Evolutionary conservation across 768 basidiomycete species (phyloP).

Genomic region (Filobasidium floriforme): DNA sequence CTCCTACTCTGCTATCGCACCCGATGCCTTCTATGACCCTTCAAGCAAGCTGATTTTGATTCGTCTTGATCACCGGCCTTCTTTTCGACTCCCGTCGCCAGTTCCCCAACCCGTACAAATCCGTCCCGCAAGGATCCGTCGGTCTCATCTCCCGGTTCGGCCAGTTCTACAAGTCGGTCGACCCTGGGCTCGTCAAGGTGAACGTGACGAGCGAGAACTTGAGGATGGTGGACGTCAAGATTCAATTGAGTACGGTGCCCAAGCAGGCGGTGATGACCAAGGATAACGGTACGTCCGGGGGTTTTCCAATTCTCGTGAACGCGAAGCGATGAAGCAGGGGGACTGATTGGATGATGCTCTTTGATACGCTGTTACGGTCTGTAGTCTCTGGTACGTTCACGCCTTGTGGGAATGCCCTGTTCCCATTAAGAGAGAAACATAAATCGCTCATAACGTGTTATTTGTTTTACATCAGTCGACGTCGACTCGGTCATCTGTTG

Average conservation of each 20-base stretch:
- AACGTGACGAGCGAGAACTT: conserved; percentile 90
- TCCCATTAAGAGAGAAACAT: neutral
- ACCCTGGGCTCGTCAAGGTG: conserved; percentile 82
- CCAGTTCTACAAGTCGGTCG: conserved; percentile 90
- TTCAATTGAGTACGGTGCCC: conserved; percentile 63
- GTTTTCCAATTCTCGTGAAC: neutral
- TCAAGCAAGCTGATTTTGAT: no score
- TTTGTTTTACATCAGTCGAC: conserved; percentile 23
- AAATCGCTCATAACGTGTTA: neutral
- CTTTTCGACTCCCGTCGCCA: neutral
- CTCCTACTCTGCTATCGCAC: conserved; percentile 44
- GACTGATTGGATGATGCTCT: neutral
- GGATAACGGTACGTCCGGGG: conserved; percentile 62
- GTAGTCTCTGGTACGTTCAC: conserved; percentile 12
- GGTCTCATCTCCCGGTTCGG: conserved; percentile 90
- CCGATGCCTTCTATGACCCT: neutral
- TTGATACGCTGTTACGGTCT: conserved; percentile 4
- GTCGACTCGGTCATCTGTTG: conserved; percentile 71
- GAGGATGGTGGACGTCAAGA: conserved; percentile 84
- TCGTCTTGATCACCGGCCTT: no score
- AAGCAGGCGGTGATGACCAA: conserved; percentile 69
- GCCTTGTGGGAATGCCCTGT: neutral
- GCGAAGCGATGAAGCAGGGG: neutral
- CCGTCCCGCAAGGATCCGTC: conserved; percentile 80
- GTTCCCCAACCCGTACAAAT: conserved; percentile 40